These are phyloP conservation scores for Thinopyrum elongatum DNA, from an alignment of 176 grass and related monocot species.

Conservation along the genomic window DNA sequence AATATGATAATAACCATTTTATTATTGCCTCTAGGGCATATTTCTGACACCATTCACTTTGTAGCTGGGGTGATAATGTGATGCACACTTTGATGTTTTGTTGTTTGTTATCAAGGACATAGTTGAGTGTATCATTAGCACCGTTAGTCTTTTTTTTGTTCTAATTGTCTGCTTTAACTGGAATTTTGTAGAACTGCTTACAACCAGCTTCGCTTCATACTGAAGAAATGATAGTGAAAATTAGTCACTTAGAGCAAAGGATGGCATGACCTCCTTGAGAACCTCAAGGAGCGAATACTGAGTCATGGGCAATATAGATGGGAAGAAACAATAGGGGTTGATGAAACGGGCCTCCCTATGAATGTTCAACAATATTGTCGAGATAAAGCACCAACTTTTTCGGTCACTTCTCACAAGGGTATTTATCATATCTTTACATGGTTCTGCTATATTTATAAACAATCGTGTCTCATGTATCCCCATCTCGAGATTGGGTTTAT, in stretches of 20 bases:
- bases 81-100: too few species aligned
- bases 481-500: neutral
- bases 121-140: too few species aligned
- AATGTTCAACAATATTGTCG: slow-evolving; percentile 14
- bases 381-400: slow-evolving; percentile 85
- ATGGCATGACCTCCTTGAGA: slow-evolving; percentile 77
- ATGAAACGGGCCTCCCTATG: slow-evolving; percentile 72
- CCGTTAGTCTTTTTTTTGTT: neutral
- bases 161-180: slow-evolving; percentile 8
- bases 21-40: too few species aligned
- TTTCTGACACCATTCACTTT: too few species aligned
- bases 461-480: neutral
- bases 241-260: slow-evolving; percentile 72
- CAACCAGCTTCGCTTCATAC: slow-evolving; percentile 68
- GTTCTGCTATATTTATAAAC: neutral
- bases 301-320: slow-evolving; percentile 86
- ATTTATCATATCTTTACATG: slow-evolving; percentile 29
- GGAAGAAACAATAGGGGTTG: slow-evolving; percentile 95
- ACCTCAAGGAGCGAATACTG: slow-evolving; percentile 72
- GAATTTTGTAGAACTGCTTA: slow-evolving; percentile 61
- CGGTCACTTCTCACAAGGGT: slow-evolving; percentile 79
- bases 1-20: too few species aligned
- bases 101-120: too few species aligned
- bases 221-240: slow-evolving; percentile 91
- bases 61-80: too few species aligned